phyloP scores from a whole-genome alignment of 257 asterid species.

The Penstemon newberryi region DNA sequence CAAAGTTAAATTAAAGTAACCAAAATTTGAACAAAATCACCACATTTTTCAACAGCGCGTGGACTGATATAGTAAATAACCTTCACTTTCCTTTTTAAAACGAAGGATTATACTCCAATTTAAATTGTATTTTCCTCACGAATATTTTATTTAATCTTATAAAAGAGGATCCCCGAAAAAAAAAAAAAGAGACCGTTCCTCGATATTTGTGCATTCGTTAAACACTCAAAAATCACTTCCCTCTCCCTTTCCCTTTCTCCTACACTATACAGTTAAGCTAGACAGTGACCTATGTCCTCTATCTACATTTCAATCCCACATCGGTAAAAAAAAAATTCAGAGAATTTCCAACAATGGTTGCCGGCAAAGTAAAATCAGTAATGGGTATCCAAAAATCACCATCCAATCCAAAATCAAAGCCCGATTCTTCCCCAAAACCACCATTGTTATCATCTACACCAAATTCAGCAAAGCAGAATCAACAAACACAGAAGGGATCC shows the following conservation, averaged over 20 bases:
- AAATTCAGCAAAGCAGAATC: slow-evolving; percentile 32
- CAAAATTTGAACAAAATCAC: too few relatives aligned
- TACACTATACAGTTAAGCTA: neutral
- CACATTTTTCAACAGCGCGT: too few relatives aligned
- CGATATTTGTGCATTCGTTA: neutral
- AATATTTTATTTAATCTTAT: too few relatives aligned
- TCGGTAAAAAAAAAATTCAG: slow-evolving; percentile 13
- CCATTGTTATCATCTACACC: slow-evolving; percentile 36
- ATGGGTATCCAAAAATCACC: slow-evolving; percentile 77
- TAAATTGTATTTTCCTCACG: too few relatives aligned
- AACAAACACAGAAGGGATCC: slow-evolving; percentile 14
- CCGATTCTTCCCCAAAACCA: slow-evolving; percentile 36
- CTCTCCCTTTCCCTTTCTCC: neutral
- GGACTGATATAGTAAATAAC: too few relatives aligned
- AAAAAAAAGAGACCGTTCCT: neutral
- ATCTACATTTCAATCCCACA: neutral
- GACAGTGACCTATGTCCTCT: neutral
- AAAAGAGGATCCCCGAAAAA: too few relatives aligned
- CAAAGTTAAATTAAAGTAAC: too few relatives aligned
- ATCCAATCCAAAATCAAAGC: slow-evolving; percentile 39
- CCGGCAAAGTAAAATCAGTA: slow-evolving; percentile 73
- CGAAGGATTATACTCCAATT: too few relatives aligned
- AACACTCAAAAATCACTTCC: neutral
- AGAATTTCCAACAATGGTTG: slow-evolving; percentile 48
- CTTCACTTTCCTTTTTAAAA: too few relatives aligned